Base-by-base conservation (phyloP, 2,329 filamentous ascomycete species). In the Talaromyces sp. region DNA sequence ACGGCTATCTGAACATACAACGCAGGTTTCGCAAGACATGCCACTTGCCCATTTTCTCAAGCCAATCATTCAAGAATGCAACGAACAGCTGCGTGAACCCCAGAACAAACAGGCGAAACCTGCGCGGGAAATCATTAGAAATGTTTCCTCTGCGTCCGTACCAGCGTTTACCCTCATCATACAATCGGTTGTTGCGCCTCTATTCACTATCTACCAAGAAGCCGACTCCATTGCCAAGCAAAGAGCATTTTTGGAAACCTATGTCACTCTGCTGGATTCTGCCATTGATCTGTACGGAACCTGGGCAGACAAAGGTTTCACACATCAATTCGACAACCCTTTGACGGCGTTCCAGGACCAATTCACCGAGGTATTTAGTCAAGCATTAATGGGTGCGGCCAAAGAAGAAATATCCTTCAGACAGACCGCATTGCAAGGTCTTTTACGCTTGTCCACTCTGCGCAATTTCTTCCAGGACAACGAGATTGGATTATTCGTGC, bases 101-200 rank as follows among this genome's bases (percentile, higher is more conserved):
- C 84, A 85, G 45, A 85, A 85, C 5, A 87, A 87, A 66, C 84
- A 88, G 66, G 86, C 85, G 3, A 83, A 83, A 65, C 84, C 84
- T 9, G 80, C 84, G 2, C 84, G 84, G 17, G 79, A 82, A 25
- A 86, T 88, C 17, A 67, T 88, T 15, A 75, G 79, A 37, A 80
- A 79, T 6, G 71, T 86, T 10, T 80, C 83, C 1, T 76, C 79
- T 46, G 80, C 83, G 5, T 84, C 83, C 17, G 70, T 77, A 1
- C 69, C 78, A 17, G 78, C 84, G 0, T 83, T 83, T 53, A 79
- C 80, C 53, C 75, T 82, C 41, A 69, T 87, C 9, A 72, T 84
- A 9, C 78, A 82, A 64, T 78, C 79, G 5, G 75, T 84, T 13
- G 69, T 87, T 22, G 81, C 84, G 0, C 78, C 78, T 1, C 69